Base-by-base conservation (phyloP, 2,329 filamentous ascomycete species). In the Sordariomycetes sp. region DNA sequence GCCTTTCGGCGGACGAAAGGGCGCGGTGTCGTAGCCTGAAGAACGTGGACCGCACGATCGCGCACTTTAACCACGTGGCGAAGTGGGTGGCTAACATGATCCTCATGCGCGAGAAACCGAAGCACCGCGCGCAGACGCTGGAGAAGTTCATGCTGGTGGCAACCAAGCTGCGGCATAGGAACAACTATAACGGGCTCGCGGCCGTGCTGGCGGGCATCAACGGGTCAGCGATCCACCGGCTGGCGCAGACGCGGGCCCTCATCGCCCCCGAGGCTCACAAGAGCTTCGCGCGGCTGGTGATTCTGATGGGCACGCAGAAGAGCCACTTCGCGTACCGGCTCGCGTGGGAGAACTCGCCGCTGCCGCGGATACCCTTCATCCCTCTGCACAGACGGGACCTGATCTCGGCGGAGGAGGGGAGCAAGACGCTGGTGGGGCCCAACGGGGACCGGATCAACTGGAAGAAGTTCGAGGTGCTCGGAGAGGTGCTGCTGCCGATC, bases 131-230 rank as follows among this genome's bases (percentile, higher is more conserved):
- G 2, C 81, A 88, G 62, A 93, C 94, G 74, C 75, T 99, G 58
- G 93, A 97, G 70, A 97, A 96, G 69, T 96, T 97, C 69, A 97
- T 97, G 90, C 83, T 82, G 56, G 85, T 99, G 64, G 92, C 93
- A 40, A 68, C 87, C 66, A 93, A 91, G 73, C 77, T 99, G 55
- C 88, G 94, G 46, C 87, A 92, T 67, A 75, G 96, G 61, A 97
- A 97, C 76, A 97, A 99, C 71, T 99, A 97, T 77, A 97, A 97
- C 69, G 89, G 91, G 0, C 78, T 99, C 1, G 93, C 92, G n/a
- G 93, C 94, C 8, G 85, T 99, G 40, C 82, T 99, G 59, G 93
- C 94, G 7, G 94, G 93, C 10, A 88, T 99, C 66, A 96, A 95
- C 68, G 88, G 89, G 60, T 89, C 89, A 2, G 85, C 91, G 0